Evolutionary conservation across 2,329 filamentous ascomycete genomes (phyloP), one percentile per base, ranked within the genome.

Genomic region (Neoascochyta sp.): DNA sequence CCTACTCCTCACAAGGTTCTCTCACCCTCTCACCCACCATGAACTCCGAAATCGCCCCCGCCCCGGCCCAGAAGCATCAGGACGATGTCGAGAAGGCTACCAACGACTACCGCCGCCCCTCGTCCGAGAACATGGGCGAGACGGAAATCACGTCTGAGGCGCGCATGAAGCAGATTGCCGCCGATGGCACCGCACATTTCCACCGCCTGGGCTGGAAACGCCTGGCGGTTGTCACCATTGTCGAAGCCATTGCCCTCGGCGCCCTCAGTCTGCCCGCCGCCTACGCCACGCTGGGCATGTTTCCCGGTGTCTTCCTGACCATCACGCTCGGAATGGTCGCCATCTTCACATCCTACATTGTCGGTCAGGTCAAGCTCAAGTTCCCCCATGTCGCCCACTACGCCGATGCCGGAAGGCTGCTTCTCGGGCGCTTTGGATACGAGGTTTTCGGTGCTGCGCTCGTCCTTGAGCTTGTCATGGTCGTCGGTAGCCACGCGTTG

Each of bases 381-480:
- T 24, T 30, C 24, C 37, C 37, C 9, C 34, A 41, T 7, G 13
- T 41, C 21, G 37, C 37, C 5, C 37, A 33, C 9, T 41, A 41
- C 34, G 37, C 37, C 12, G 37, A 41, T 32, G 37, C 37, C 4
- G 37, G 37, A 17, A 23, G 34, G n/a, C 34, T 41, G 10, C 30
- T 41, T 2, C 29, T 41, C 18, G 37, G 37, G 15, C 37, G 37
- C 9, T 17, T 41, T 9, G 37, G 37, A 7, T 41, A 41, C 22
- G 37, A 41, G 13, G 16, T 41, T 9, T 41, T 41, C 11, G 37
- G 37, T 37, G 34, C 37, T 12, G 37, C 37, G 4, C 37, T 41
- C 4, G 37, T 41, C 9, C 37, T 41, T 24, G 37, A 41, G 20
- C 34, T 41, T n/a, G 37, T 41, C 29, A 41, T 41, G 37, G 34